These are phyloP conservation scores for Polyrhizophydium stewartii DNA, from an alignment of 371 early-diverging fungal genomes.

Conservation along the genomic window DNA sequence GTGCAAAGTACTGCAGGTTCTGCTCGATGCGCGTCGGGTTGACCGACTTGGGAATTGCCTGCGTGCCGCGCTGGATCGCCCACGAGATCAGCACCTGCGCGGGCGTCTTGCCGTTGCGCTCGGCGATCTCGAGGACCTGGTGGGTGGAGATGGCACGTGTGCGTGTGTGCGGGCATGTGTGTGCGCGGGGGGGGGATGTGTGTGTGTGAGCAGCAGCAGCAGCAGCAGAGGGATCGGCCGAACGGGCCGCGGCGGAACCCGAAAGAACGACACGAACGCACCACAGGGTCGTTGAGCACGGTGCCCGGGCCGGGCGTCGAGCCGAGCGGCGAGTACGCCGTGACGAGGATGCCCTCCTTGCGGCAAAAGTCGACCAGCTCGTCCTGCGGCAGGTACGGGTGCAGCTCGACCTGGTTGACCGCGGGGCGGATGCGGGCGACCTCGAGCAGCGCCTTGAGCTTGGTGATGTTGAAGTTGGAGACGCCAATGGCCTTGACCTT, in stretches of 20 bases:
- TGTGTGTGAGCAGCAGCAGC: too few species aligned
- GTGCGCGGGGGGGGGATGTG: too few species aligned
- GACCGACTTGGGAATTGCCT: constrained; percentile 62
- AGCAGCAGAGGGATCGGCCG: too few species aligned
- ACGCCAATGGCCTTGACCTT: constrained; percentile 64
- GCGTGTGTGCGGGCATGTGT: too few species aligned
- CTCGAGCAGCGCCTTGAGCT: constrained; percentile 47
- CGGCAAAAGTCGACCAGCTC: constrained; percentile 69
- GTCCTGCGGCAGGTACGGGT: constrained; percentile 79
- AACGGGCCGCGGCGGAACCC: too few species aligned
- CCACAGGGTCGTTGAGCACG: constrained; percentile 16
- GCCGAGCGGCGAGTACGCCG: constrained; percentile 86
- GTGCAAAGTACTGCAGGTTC: constrained; percentile 16
- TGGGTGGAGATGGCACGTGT: too few species aligned
- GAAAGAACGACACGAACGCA: too few species aligned
- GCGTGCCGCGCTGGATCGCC: constrained; percentile 64
- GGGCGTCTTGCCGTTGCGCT: constrained; percentile 60
- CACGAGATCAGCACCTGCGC: constrained; percentile 74
- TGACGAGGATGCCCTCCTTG: constrained; percentile 62
- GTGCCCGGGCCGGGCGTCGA: not conserved
- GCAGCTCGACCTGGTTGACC: constrained; percentile 76
- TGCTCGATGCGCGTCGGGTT: constrained; percentile 38
- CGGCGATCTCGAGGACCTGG: constrained; percentile 55
- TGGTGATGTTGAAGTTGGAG: constrained; percentile 61
- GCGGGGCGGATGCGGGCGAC: constrained; percentile 58